A percentile compares a stretch with the other conserved stretches of the same genome.
Conservation (phyloP, 805 yeast genomes). For the Teunomyces tritomae region DNA sequence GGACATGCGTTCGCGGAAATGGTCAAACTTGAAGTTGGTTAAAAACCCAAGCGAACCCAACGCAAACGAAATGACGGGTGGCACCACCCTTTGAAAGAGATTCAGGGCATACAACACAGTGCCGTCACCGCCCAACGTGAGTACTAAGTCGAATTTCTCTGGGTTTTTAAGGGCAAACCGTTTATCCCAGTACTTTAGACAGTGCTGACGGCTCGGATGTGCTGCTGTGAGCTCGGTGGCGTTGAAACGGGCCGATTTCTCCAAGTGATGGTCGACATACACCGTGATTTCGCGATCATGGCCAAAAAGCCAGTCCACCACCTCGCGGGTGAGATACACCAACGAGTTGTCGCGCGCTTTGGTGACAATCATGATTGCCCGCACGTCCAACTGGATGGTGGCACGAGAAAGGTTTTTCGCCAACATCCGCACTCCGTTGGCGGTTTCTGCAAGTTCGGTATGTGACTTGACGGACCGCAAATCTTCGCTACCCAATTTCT, state of each 20-base stretch:
- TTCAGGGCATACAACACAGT: conserved; percentile 44
- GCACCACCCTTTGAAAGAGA: conserved; percentile 45
- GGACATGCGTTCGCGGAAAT: conserved; percentile 58
- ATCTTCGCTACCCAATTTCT: conserved; percentile 28
- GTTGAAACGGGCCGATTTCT: conserved; percentile 61
- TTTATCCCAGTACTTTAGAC: conserved; percentile 69
- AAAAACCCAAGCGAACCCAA: conserved; percentile 43
- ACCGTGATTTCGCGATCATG: conserved; percentile 42
- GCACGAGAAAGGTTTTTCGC: conserved; percentile 71
- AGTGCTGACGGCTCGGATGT: conserved; percentile 42
- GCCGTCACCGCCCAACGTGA: conserved; percentile 47
- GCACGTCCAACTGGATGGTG: conserved; percentile 66
- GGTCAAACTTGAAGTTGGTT: conserved; percentile 80
- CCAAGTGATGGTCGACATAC: conserved; percentile 71
- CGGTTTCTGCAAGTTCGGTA: conserved; percentile 75
- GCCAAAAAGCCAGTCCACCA: conserved; percentile 71
- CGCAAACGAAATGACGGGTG: conserved; percentile 45
- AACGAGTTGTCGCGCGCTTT: conserved; percentile 83
- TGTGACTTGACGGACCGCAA: conserved; percentile 62
- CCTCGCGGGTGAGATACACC: conserved; percentile 70
- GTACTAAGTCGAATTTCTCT: conserved; percentile 42
- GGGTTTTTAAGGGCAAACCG: conserved; percentile 47
- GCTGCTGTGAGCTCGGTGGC: conserved; percentile 49
- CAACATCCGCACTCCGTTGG: conserved; percentile 73
- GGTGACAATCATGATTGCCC: conserved; percentile 78